Conservation (phyloP, 2,329 filamentous ascomycete species). For the Pestalotiopsis sp. region DNA sequence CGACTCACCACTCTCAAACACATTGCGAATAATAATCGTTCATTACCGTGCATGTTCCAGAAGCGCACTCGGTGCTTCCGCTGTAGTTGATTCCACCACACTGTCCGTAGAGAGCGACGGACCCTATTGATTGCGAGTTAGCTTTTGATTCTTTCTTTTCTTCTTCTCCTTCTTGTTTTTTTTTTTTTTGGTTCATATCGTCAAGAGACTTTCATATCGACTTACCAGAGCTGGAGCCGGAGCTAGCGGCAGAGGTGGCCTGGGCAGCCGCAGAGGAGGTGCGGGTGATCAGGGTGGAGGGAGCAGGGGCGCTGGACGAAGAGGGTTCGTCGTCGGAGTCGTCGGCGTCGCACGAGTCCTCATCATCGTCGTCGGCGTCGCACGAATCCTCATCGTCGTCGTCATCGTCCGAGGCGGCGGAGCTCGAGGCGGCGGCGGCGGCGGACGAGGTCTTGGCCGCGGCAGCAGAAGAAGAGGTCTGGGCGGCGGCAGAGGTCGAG, state of each 20-base stretch:
- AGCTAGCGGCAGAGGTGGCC: not conserved
- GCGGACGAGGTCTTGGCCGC: not conserved
- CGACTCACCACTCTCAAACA: not conserved
- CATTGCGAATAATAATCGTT: constrained; percentile 14
- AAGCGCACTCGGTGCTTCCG: not conserved
- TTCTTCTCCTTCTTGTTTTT: too few relatives aligned
- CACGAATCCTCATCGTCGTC: not conserved
- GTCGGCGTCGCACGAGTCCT: constrained; percentile 2
- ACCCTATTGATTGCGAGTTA: too few relatives aligned
- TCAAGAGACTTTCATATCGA: too few relatives aligned
- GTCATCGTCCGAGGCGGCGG: not conserved
- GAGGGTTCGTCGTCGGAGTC: not conserved
- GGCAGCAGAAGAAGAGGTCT: not conserved
- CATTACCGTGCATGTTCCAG: constrained; percentile 1
- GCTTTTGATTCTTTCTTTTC: too few relatives aligned
- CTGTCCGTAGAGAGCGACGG: not conserved
- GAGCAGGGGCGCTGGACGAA: not conserved
- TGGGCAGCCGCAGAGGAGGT: not conserved
- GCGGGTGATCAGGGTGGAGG: not conserved
- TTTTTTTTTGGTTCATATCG: too few relatives aligned
- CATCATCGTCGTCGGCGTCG: not conserved
- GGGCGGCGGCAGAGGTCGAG: not conserved
- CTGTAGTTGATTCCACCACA: not conserved
- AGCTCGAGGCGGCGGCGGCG: not conserved
- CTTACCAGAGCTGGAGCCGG: too few relatives aligned